These are phyloP conservation scores for Pseudocercospora musae DNA, from an alignment of 2,329 filamentous ascomycete genomes.

Conservation along the genomic window DNA sequence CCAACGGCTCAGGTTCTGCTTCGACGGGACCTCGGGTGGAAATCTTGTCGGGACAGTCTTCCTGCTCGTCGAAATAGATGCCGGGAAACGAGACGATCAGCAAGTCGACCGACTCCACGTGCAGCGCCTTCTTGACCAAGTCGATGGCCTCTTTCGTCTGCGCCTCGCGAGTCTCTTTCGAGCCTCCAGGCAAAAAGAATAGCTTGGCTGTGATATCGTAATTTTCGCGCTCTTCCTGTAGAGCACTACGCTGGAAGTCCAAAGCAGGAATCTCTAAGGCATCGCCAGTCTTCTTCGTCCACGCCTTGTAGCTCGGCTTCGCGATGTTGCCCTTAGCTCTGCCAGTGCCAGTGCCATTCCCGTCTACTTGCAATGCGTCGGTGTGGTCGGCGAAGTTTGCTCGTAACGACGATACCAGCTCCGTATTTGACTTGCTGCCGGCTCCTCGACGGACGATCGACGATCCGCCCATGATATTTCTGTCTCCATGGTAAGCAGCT, in stretches of 20 bases:
- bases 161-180: conserved; percentile 50
- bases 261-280: conserved; percentile 63
- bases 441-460: conserved; percentile 78
- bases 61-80: conserved; percentile 88
- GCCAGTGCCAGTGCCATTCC: conserved; percentile 13
- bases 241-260: conserved; percentile 65
- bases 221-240: conserved; percentile 75
- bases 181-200: conserved; percentile 73
- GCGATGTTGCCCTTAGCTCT: conserved; percentile 20
- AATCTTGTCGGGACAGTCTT: conserved; percentile 65
- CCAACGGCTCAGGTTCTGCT: conserved; percentile 55
- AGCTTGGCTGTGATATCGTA: conserved; percentile 97
- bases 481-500: conserved; percentile 35
- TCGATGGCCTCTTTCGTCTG: conserved; percentile 76
- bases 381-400: conserved; percentile 62
- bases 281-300: conserved; percentile 67
- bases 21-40: conserved; percentile 38
- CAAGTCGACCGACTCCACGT: conserved; percentile 73
- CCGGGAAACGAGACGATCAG: conserved; percentile 91
- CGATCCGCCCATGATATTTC: conserved; percentile 81
- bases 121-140: conserved; percentile 76
- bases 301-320: conserved; percentile 48
- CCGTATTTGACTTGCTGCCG: conserved; percentile 78
- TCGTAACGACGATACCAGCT: conserved; percentile 83
- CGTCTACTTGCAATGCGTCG: conserved; percentile 4